Base-by-base conservation (phyloP, 2,329 filamentous ascomycete genomes). In the Penicillium sp. region DNA sequence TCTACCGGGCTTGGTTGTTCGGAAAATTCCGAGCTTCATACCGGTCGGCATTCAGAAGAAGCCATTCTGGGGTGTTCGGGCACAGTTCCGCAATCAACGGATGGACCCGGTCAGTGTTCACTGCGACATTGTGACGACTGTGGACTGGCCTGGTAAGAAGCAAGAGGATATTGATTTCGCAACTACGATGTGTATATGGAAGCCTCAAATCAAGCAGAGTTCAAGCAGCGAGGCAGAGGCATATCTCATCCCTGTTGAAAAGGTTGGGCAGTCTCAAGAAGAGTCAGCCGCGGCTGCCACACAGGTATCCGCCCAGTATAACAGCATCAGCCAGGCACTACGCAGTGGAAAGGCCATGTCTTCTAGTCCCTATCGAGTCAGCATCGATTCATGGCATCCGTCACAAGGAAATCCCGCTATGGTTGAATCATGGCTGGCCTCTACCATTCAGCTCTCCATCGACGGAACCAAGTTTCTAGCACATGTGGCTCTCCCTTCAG, bases 71-170 rank as follows among this genome's bases (percentile, higher is more conserved):
- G 53, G 58, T 40, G 55, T 69, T 6, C 62, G 65, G 3, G 54
- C 45, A 12, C 68, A 64, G 10, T 73, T 72, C 56, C 65, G 69
- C 12, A 73, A 72, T 39, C 71, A 73, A 48, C 60, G 55, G 10
- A 63, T 59, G 23, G 73, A 76, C 54, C 68, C 70, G 1, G 72
- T 75, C 41, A 68, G 59, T 38, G 38, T 58, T 1, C 65, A 68
- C 32, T 68, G 64, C 7, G 63, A 70, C 5, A 58, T 70, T n/a
- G 47, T 66, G 4, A 66, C 63, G 5, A 25, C 46, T 3, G 25
- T 55, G 1, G 54, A 56, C 21, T 61, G 56, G 55, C 55, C 55
- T 1, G 41, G 29, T 29, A 13, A 47, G 10, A 29, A 38, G 27
- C 13, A 38, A 0, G 23, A 45, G 0, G 40, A 27, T 4, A 7